Evolutionary conservation across 805 yeast species (phyloP).

Genomic region (Saturnispora zaruensis): DNA sequence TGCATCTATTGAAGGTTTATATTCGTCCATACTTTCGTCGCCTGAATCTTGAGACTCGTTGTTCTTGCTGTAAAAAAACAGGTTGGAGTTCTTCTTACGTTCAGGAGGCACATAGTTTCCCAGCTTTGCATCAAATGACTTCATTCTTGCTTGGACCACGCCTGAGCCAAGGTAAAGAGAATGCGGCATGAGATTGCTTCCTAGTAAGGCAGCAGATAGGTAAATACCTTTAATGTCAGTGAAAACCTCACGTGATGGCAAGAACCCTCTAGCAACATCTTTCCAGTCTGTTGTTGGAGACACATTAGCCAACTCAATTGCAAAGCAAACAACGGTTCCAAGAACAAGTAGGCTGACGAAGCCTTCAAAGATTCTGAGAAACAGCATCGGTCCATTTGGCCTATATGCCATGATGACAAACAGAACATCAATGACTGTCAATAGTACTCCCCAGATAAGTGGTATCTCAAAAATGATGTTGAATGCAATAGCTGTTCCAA

Average conservation of each 20-base stretch:
- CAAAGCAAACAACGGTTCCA: constrained; percentile 80
- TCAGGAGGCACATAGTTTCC: constrained; percentile 46
- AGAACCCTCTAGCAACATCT: constrained; percentile 65
- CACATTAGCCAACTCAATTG: constrained; percentile 65
- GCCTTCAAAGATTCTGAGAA: constrained; percentile 72
- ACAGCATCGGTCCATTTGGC: constrained; percentile 71
- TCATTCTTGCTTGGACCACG: constrained; percentile 74
- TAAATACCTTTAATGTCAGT: constrained; percentile 62
- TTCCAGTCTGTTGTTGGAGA: constrained; percentile 42
- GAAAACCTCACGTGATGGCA: constrained; percentile 37
- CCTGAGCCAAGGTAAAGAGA: constrained; percentile 83
- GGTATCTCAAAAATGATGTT: constrained; percentile 79
- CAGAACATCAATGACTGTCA: constrained; percentile 81
- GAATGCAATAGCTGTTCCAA: constrained; percentile 93
- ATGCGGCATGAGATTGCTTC: constrained; percentile 96
- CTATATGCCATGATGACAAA: constrained; percentile 80
- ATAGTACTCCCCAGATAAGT: constrained; percentile 68
- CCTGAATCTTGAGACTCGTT: constrained; percentile 17
- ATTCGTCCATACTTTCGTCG: constrained; percentile 33
- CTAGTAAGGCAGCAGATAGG: constrained; percentile 75
- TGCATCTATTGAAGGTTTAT: constrained; percentile 73
- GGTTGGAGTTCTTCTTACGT: constrained; percentile 12
- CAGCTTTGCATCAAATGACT: constrained; percentile 63
- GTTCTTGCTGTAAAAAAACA: constrained; percentile 21
- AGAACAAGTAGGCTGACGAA: constrained; percentile 71